These are phyloP conservation scores for Geotrichum klebahnii DNA, from an alignment of 1,139 yeast genomes.

Conservation along the genomic window DNA sequence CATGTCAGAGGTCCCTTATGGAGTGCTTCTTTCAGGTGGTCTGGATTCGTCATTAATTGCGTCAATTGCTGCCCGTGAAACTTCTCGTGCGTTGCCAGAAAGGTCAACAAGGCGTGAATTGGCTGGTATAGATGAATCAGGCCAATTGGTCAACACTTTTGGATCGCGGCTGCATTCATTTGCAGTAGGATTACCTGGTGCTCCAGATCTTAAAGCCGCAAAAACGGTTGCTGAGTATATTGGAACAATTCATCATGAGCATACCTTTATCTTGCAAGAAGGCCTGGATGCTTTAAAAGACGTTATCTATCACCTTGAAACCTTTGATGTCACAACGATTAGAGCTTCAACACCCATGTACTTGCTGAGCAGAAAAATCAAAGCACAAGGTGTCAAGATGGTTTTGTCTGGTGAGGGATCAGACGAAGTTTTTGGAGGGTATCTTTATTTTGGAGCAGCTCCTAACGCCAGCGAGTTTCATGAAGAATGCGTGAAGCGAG, in stretches of 20 bases:
- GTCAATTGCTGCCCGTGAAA: slow-evolving; percentile 93
- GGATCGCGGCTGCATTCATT: slow-evolving; percentile 90
- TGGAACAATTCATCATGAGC: slow-evolving; percentile 96
- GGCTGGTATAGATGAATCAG: slow-evolving; percentile 88
- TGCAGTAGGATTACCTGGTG: slow-evolving; percentile 95
- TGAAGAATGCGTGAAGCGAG: slow-evolving; percentile 89
- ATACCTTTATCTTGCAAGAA: slow-evolving; percentile 91
- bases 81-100: slow-evolving; percentile 66
- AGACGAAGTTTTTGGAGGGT: slow-evolving; percentile 98
- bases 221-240: slow-evolving; percentile 88
- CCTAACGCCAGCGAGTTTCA: slow-evolving; percentile 92
- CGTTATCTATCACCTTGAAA: slow-evolving; percentile 92
- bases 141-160: slow-evolving; percentile 68
- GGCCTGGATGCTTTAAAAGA: slow-evolving; percentile 94
- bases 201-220: slow-evolving; percentile 96
- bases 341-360: slow-evolving; percentile 99
- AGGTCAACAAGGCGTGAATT: slow-evolving; percentile 50
- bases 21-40: slow-evolving; percentile 95
- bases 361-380: slow-evolving; percentile 88
- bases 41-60: slow-evolving; percentile 95
- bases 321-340: slow-evolving; percentile 96
- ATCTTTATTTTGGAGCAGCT: slow-evolving; percentile 93
- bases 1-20: slow-evolving; percentile 98
- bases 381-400: slow-evolving; percentile 99
- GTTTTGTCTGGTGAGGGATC: slow-evolving; percentile 98